A percentile compares a stretch with the other conserved stretches of the same genome.
phyloP scores from a whole-genome alignment of 1,284 basidiomycete genomes.

The Ceratobasidium sp. region DNA sequence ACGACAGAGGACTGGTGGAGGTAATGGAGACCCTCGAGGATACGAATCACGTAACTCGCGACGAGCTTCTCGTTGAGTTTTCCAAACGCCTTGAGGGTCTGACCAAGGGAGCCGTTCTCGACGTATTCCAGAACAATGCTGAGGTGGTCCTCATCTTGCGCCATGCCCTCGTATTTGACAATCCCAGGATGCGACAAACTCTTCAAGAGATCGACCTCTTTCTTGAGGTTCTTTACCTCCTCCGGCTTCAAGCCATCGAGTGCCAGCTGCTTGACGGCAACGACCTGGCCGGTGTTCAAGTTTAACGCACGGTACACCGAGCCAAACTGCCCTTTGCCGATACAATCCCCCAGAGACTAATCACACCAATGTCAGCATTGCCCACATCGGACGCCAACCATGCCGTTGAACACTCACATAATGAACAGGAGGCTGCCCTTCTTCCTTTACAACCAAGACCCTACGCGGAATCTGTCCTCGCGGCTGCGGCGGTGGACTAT shows the following conservation, averaged over 20 bases:
- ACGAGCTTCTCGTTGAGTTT: slow-evolving; percentile 89
- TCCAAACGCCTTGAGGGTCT: slow-evolving; percentile 90
- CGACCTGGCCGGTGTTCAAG: slow-evolving; percentile 90
- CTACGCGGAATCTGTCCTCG: slow-evolving; percentile 51
- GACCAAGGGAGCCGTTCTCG: slow-evolving; percentile 91
- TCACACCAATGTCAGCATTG: slow-evolving; percentile 42
- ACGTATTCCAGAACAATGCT: slow-evolving; percentile 91
- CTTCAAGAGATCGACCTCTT: slow-evolving; percentile 90
- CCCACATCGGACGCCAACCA: neutral
- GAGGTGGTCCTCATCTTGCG: slow-evolving; percentile 83
- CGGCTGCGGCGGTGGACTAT: slow-evolving; percentile 21
- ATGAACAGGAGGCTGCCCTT: slow-evolving; percentile 78
- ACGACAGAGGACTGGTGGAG: slow-evolving; percentile 79
- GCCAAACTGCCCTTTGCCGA: slow-evolving; percentile 95
- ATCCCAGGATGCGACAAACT: slow-evolving; percentile 89
- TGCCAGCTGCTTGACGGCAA: slow-evolving; percentile 91
- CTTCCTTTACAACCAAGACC: slow-evolving; percentile 80
- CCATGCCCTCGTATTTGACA: slow-evolving; percentile 96
- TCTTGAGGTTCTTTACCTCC: slow-evolving; percentile 86
- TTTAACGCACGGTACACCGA: slow-evolving; percentile 94
- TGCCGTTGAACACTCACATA: slow-evolving; percentile 72
- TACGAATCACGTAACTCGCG: slow-evolving; percentile 90
- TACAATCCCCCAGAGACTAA: slow-evolving; percentile 94
- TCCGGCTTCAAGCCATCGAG: slow-evolving; percentile 86
- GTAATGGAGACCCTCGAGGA: slow-evolving; percentile 90